Evolutionary conservation across 2,329 filamentous ascomycete species (phyloP), one percentile per base, ranked within the genome.

Genomic region (Hypoxylon sp.): DNA sequence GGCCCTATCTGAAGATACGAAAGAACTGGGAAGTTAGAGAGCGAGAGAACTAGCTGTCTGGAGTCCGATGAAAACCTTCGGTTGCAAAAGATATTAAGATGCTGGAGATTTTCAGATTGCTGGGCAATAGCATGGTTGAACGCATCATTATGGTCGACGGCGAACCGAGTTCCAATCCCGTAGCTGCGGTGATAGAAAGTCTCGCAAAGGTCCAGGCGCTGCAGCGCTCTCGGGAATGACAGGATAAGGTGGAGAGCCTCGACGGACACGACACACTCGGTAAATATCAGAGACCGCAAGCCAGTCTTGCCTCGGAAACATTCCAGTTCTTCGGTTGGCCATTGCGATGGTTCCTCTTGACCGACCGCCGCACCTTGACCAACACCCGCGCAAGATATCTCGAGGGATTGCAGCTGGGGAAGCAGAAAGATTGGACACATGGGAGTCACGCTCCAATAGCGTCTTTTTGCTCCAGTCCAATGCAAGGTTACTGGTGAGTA

Each of bases 81-180:
- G 8, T 28, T 51, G 13, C 49, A 56, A 22, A 32, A 26, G 50
- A 68, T 50, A 4, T 51, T 28, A 20, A 68, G 65, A 32, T 48
- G 44, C 22, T 63, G 41, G 4, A 68, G 57, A 20, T 50, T 68
- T 5, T n/a, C 13, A 13, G 56, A 39, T 17, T 66, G 65, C 32
- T 68, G 65, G 4, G 56, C 17, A 52, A 68, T 58, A 28, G 65
- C 65, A 5, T 43, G 37, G 54, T 68, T 68, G 43, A 68, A 57
- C 24, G 30, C 17, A 17, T 53, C 48, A 7, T 20, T 28, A 44
- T 64, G 44, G 4, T 58, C 34, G 15, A 57, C 34, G 4, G 65
- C 63, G 26, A 56, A 64, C 4, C 20, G 37, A 20, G 59, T 50
- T 3, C 19, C 22, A 1, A 44, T 13, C 4, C 56, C 46, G 10